Evolutionary conservation across 2,329 filamentous ascomycete genomes (phyloP).

Genomic region (Epichloe amarillans): DNA sequence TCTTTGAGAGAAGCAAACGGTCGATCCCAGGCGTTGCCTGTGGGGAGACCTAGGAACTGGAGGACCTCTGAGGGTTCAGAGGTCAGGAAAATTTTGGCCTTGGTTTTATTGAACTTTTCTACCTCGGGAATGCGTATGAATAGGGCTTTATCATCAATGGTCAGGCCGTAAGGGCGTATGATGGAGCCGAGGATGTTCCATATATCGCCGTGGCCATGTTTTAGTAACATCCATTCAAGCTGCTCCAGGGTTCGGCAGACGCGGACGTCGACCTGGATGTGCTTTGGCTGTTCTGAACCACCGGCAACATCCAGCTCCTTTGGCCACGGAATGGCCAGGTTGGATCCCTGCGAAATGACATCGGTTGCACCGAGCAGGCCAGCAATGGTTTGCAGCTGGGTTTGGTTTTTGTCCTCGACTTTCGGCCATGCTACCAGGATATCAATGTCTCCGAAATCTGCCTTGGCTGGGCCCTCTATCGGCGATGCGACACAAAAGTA

Average conservation of each 20-base stretch:
- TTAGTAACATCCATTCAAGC: constrained; percentile 53
- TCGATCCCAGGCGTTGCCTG: constrained; percentile 29
- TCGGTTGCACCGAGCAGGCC: constrained; percentile 31
- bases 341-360: constrained; percentile 20
- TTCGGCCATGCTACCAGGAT: constrained; percentile 40
- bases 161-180: constrained; percentile 53
- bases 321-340: constrained; percentile 46
- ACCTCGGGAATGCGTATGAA: constrained; percentile 56
- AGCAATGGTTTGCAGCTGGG: constrained; percentile 19
- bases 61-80: constrained; percentile 41
- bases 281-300: constrained; percentile 10
- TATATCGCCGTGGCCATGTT: constrained; percentile 57
- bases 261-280: constrained; percentile 58
- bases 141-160: constrained; percentile 48
- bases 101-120: constrained; percentile 42
- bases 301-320: background rate
- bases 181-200: constrained; percentile 52
- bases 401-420: constrained; percentile 1
- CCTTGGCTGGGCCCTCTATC: constrained; percentile 56
- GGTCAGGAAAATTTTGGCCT: constrained; percentile 47
- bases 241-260: constrained; percentile 29
- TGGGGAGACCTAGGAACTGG: constrained; percentile 48
- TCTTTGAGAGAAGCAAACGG: constrained; percentile 42
- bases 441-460: constrained; percentile 60
- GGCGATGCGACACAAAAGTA: constrained; percentile 45